Evolutionary conservation across 2,329 filamentous ascomycete species (phyloP), one percentile per base, ranked within the genome.

Genomic region (Metarhizium album): DNA sequence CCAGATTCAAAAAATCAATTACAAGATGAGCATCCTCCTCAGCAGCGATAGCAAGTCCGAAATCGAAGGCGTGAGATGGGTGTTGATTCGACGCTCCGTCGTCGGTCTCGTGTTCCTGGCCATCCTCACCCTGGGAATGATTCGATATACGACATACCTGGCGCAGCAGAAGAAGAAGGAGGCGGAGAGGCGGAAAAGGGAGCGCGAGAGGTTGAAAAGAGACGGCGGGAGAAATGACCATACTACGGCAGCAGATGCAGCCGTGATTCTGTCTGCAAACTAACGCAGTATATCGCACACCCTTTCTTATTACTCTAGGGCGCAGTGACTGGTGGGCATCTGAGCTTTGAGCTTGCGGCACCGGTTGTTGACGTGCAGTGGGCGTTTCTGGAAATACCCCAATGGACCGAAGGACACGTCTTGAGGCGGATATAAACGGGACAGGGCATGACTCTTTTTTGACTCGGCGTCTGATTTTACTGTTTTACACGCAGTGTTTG

Each of bases 11-110:
- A 86, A 95, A 71, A 78, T 97, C 58, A 95, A 91, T 69, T 95
- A 97, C 70, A 93, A 95, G 66, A 97, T 98, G 66, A 94, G 87
- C 22, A 89, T 95, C 31, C 78, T 81, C 40, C 77, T 98, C 42
- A 94, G 89, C 65, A 93, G 88, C 55, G 93, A 97, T 66, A 83
- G 86, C 46, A 90, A 91, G 65, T 91, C 87, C 4, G 87, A 96
- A 60, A 90, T 97, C 46, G 93, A 98, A 67, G 86, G 84, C 1
- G 72, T 98, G 46, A 78, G 93, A 53, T 97, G 93, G 93, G 83
- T 96, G 40, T 69, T 84, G 56, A 87, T 83, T 54, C 72, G 79
- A 50, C 73, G 81, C 48, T 80, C 80, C 22, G 80, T 81, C 27
- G 64, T 82, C 37, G 81, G 80, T n/a, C 82, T 84, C 55, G 62